Percentiles rank a stretch among this genome's conserved stretches.
Evolutionary conservation across 139 green algal genomes (phyloP).

Genomic region (Chlorella sp.): DNA sequence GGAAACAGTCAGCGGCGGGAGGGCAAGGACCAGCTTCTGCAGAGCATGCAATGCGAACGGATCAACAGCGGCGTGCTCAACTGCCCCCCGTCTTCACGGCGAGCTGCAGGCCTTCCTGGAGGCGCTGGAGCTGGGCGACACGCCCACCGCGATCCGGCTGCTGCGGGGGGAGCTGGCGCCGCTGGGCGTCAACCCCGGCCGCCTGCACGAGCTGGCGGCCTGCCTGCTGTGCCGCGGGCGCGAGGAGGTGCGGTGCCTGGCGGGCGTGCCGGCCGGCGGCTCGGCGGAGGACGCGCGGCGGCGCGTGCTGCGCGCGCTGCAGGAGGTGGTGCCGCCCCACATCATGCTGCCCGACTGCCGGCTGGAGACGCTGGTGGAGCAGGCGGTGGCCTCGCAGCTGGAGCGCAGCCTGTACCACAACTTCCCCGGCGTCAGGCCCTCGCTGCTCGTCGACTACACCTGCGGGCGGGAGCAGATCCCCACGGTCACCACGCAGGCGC

Average conservation of each 20-base stretch:
- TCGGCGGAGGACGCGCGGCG: background rate
- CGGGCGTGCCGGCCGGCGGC: background rate
- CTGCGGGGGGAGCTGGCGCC: slow-evolving; percentile 48
- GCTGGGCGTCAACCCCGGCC: slow-evolving; percentile 41
- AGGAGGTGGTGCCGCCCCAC: slow-evolving; percentile 52
- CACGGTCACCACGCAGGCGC: slow-evolving; percentile 17
- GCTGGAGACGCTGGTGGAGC: slow-evolving; percentile 72
- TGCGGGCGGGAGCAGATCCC: slow-evolving; percentile 35
- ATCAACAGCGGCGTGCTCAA: too few species aligned
- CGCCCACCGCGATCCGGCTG: slow-evolving; percentile 20
- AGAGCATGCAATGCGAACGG: too few species aligned
- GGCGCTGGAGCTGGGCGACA: slow-evolving; percentile 48
- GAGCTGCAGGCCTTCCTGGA: slow-evolving; percentile 73
- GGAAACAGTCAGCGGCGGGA: too few species aligned
- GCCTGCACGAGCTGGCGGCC: slow-evolving; percentile 59
- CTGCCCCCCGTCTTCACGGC: too few species aligned
- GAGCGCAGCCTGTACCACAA: slow-evolving; percentile 5
- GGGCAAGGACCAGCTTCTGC: too few species aligned
- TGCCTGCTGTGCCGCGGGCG: slow-evolving; percentile 13
- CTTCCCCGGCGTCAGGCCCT: slow-evolving; percentile 2
- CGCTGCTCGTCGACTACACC: slow-evolving; percentile 27
- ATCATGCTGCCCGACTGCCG: slow-evolving; percentile 65
- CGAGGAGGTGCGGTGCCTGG: background rate
- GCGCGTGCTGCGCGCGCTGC: slow-evolving; percentile 6
- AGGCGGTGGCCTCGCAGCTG: slow-evolving; percentile 65